Percentiles rank a stretch among this genome's conserved stretches.
Evolutionary conservation across 805 yeast genomes (phyloP).

Genomic region (Candida schatavii): DNA sequence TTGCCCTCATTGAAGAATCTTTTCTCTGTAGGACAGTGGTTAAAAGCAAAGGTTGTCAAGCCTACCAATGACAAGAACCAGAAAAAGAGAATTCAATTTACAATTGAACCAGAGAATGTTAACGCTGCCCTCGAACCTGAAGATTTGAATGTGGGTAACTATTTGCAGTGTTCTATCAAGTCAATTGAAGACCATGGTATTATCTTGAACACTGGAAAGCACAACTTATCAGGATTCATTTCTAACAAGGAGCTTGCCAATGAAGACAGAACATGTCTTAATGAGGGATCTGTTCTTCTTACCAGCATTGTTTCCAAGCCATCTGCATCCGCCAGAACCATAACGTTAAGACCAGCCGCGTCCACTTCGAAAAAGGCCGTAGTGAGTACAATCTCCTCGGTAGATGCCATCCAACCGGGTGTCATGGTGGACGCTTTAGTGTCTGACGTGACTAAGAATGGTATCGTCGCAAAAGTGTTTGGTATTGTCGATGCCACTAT

Average conservation of each 20-base stretch:
- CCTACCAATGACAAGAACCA: slow-evolving; percentile 38
- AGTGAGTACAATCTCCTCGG: slow-evolving; percentile 57
- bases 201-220: slow-evolving; percentile 64
- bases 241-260: slow-evolving; percentile 63
- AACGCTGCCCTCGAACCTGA: slow-evolving; percentile 61
- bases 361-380: slow-evolving; percentile 45
- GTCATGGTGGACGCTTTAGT: slow-evolving; percentile 71
- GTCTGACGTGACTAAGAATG: slow-evolving; percentile 55
- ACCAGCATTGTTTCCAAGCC: slow-evolving; percentile 50
- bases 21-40: slow-evolving; percentile 79
- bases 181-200: slow-evolving; percentile 93
- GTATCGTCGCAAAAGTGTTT: slow-evolving; percentile 68
- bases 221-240: slow-evolving; percentile 65
- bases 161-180: slow-evolving; percentile 73
- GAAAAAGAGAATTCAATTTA: slow-evolving; percentile 65
- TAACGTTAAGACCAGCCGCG: slow-evolving; percentile 50
- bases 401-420: slow-evolving; percentile 87
- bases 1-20: slow-evolving; percentile 55
- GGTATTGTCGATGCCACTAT: slow-evolving; percentile 75
- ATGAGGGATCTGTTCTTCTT: slow-evolving; percentile 69
- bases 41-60: slow-evolving; percentile 73
- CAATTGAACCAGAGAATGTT: slow-evolving; percentile 71
- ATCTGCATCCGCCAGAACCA: slow-evolving; percentile 44
- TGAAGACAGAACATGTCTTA: slow-evolving; percentile 30
- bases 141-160: slow-evolving; percentile 59